Percentiles rank a stretch among this genome's conserved stretches.
These are phyloP conservation scores for Oxyria digyna DNA, from an alignment of 148 eudicot species.

Conservation along the genomic window DNA sequence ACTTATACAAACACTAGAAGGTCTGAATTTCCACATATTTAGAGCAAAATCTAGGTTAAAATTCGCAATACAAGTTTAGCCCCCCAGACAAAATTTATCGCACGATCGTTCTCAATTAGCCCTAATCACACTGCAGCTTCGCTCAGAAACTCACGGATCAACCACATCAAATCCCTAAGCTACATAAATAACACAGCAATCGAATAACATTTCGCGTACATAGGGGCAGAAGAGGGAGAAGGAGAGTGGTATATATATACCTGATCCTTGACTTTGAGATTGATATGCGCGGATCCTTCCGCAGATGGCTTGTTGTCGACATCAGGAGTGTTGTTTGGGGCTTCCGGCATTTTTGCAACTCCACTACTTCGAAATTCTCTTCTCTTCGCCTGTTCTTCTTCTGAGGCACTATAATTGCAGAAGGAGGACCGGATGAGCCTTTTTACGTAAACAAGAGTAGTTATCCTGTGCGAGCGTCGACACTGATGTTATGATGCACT, in stretches of 20 bases:
- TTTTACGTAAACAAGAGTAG: neutral
- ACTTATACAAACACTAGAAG: no score
- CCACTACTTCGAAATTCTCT: neutral
- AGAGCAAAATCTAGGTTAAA: neutral
- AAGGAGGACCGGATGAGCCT: no score
- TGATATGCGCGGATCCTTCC: conserved; percentile 2
- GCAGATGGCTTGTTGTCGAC: conserved; percentile 10
- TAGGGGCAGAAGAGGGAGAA: no score
- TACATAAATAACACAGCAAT: neutral
- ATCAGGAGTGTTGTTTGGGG: neutral
- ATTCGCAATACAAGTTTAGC: neutral
- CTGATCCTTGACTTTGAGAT: conserved; percentile 13
- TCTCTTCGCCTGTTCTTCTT: neutral
- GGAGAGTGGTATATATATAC: neutral
- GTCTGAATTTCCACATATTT: no score
- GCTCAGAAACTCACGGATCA: neutral
- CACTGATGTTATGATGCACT: neutral
- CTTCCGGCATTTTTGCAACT: conserved; percentile 4
- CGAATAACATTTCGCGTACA: neutral
- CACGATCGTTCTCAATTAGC: neutral
- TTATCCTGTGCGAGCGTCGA: neutral
- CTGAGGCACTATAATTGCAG: no score
- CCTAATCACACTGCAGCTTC: neutral
- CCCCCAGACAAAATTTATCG: no score
- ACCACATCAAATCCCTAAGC: neutral